Conservation (phyloP, 2,329 filamentous ascomycete genomes). For the Claviceps citrina region DNA sequence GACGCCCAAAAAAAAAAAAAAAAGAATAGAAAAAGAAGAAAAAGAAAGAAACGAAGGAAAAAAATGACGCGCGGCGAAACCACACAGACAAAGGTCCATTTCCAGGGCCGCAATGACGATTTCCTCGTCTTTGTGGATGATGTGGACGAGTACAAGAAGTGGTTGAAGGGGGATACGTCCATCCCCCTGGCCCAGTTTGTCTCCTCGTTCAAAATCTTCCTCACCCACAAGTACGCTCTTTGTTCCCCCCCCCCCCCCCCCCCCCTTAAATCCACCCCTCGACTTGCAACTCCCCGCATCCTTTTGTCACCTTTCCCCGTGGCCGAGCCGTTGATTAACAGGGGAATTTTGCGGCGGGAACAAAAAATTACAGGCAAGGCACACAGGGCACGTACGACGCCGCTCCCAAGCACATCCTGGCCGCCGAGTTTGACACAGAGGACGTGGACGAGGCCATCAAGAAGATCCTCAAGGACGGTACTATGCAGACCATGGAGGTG, state of each 20-base stretch:
- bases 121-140: constrained; percentile 47
- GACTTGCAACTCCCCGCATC: too few relatives aligned
- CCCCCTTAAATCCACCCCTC: not conserved
- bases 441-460: constrained; percentile 68
- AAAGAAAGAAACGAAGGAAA: not conserved
- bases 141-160: constrained; percentile 54
- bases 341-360: too few relatives aligned
- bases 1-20: not conserved
- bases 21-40: not conserved
- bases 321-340: too few relatives aligned
- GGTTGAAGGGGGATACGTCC: constrained; percentile 58
- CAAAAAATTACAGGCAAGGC: constrained; percentile 70
- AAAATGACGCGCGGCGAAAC: constrained; percentile 58
- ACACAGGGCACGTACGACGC: constrained; percentile 63
- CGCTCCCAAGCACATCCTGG: constrained; percentile 59
- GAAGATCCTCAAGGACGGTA: constrained; percentile 65
- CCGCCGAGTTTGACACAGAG: constrained; percentile 75
- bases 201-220: constrained; percentile 75
- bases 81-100: constrained; percentile 63
- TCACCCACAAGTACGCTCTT: constrained; percentile 65
- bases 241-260: not conserved
- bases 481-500: constrained; percentile 45
- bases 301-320: too few relatives aligned
- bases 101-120: constrained; percentile 53
- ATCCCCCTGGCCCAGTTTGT: constrained; percentile 74